Base-by-base conservation (phyloP, 208 protist genomes). In the Wallacemonas sp. region DNA sequence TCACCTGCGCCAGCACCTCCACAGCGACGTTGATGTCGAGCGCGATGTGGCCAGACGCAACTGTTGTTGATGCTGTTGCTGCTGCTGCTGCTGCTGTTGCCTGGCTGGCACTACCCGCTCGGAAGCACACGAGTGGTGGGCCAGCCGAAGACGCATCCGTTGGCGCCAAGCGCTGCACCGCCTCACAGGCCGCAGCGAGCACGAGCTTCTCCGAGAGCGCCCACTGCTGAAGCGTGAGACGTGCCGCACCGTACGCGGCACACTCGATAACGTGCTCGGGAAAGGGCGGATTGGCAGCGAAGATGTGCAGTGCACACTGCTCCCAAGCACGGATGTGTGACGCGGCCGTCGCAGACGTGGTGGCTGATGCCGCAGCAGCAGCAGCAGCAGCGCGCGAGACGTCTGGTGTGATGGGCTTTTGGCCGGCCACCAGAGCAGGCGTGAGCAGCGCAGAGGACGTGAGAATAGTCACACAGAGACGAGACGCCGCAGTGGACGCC, bases 181-280 rank as follows among this genome's bases (percentile, higher is more conserved):
- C 72, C 32, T 46, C 58, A 26, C 71, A 77, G 3, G 72, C 72
- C 27, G 61, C 46, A 1, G 33, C 21, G 24, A 87, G 29, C 33
- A 90, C 55, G 23, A 43, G 30, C 12, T 52, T 38, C 52, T 16
- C n/a, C 9, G 52, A 58, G 4, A 43, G 30, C 30, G 61, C 72
- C 61, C 68, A 65, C 39, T 68, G 64, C 1, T 24, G 60, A 23
- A 83, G 55, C 11, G 70, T 65, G 19, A 85, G 43, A 49, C 82
- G 83, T 16, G 80, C 83, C 23, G 76, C 63, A 24, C 70, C 70
- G 76, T 78, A 88, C 58, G 70, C 83, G 36, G 72, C 75, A 4
- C 76, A 60, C 32, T 56, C 48, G 47, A 74, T 32, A 16, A 83
- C 66, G 48, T 68, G 63, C 32, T 56, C 64, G 12, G 78, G 21